Conservation (phyloP, 1,284 basidiomycete genomes). For the Leucoagaricus sp. region DNA sequence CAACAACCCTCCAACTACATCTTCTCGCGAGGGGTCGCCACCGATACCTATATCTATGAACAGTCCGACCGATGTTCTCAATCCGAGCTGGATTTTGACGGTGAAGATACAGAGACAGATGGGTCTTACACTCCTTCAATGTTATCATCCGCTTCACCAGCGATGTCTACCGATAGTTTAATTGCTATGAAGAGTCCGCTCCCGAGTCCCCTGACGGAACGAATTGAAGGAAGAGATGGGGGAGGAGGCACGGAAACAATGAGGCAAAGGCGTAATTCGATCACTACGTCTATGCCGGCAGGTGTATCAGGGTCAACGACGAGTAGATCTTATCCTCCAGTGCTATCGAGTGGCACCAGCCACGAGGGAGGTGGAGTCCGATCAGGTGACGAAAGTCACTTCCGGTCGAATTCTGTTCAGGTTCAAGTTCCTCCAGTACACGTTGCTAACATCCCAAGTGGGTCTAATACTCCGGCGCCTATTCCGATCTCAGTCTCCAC, state of each 20-base stretch:
- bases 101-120: constrained; percentile 36
- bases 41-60: constrained; percentile 57
- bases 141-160: constrained; percentile 46
- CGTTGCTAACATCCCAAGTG: not conserved
- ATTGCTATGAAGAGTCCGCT: constrained; percentile 39
- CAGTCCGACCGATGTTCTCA: constrained; percentile 48
- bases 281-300: not conserved
- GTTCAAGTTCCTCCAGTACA: not conserved
- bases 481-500: not conserved
- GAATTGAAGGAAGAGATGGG: not conserved
- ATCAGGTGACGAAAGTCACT: constrained; percentile 10
- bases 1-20: constrained; percentile 34
- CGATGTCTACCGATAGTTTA: constrained; percentile 51
- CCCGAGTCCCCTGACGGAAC: constrained; percentile 21
- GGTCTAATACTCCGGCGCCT: not conserved
- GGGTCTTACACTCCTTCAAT: constrained; percentile 26
- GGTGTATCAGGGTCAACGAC: constrained; percentile 4
- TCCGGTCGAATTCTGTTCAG: not conserved
- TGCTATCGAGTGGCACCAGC: not conserved
- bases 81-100: no score
- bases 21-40: constrained; percentile 45
- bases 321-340: constrained; percentile 2
- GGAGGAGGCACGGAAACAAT: not conserved
- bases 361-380: not conserved
- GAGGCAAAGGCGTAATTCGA: constrained; percentile 13